phyloP scores from a whole-genome alignment of 495 filamentous ascomycete species.

The Xylaria sp. region DNA sequence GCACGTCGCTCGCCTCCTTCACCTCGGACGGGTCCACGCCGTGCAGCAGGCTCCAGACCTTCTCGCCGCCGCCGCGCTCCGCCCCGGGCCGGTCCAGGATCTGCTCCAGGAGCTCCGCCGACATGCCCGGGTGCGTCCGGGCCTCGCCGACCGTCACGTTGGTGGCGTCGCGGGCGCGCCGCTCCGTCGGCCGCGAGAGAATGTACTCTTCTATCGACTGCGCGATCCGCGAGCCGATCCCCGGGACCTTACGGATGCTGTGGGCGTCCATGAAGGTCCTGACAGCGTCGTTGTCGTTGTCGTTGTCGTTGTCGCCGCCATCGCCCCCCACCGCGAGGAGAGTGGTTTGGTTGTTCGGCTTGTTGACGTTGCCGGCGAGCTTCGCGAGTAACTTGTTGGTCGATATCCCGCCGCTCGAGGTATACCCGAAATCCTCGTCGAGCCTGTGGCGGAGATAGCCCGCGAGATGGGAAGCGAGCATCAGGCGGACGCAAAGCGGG shows the following conservation, averaged over 20 bases:
- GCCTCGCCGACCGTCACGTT: slow-evolving; percentile 69
- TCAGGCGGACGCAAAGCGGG: slow-evolving; percentile 59
- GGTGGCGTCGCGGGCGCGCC: slow-evolving; percentile 56
- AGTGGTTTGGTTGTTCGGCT: slow-evolving; percentile 85
- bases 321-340: slow-evolving; percentile 73
- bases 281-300: slow-evolving; percentile 49
- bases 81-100: slow-evolving; percentile 73
- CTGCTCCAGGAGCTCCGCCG: slow-evolving; percentile 63
- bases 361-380: slow-evolving; percentile 81
- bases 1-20: slow-evolving; percentile 71
- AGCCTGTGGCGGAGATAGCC: slow-evolving; percentile 71
- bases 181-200: slow-evolving; percentile 50
- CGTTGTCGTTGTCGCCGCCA: slow-evolving; percentile 38
- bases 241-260: slow-evolving; percentile 82
- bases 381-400: slow-evolving; percentile 87
- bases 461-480: slow-evolving; percentile 78
- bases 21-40: slow-evolving; percentile 73
- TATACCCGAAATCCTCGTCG: slow-evolving; percentile 82
- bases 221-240: slow-evolving; percentile 82
- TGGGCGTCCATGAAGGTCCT: slow-evolving; percentile 74
- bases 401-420: slow-evolving; percentile 83
- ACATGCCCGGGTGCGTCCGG: slow-evolving; percentile 66
- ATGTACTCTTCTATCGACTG: slow-evolving; percentile 71
- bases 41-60: slow-evolving; percentile 67
- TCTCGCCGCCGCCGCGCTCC: slow-evolving; percentile 70